Conservation (phyloP, 2,329 filamentous ascomycete genomes). For the Davidsoniella virescens region DNA sequence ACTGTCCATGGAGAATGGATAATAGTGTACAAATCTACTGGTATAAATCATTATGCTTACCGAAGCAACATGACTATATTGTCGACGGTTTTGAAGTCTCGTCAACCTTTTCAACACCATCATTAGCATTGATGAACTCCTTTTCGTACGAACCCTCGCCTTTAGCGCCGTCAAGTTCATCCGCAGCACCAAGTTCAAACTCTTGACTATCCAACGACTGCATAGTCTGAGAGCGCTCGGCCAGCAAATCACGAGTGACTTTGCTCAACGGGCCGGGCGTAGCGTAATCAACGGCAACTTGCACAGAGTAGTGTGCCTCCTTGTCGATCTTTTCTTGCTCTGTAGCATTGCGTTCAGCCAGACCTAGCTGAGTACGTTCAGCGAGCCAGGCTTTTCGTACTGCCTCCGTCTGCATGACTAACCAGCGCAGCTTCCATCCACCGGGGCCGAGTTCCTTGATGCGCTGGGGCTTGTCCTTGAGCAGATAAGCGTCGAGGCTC, state of each 20-base stretch:
- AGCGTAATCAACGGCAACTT: conserved; percentile 26
- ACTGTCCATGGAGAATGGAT: too few relatives aligned
- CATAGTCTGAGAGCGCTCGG: conserved; percentile 25
- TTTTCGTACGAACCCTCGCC: conserved; percentile 20
- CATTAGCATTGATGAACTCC: conserved; percentile 17
- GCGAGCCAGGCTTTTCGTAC: conserved; percentile 50
- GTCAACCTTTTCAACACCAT: neutral
- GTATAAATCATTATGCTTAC: too few relatives aligned
- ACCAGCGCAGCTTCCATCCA: conserved; percentile 82
- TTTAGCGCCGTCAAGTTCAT: conserved; percentile 23
- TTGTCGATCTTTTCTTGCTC: conserved; percentile 18
- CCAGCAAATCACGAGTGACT: conserved; percentile 23
- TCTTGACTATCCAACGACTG: conserved; percentile 23
- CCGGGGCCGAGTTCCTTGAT: conserved; percentile 76
- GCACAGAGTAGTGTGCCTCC: conserved; percentile 24
- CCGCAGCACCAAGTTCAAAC: conserved; percentile 30
- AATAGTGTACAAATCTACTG: too few relatives aligned
- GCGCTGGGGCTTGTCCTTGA: conserved; percentile 61
- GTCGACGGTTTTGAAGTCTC: neutral
- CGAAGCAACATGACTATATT: too few relatives aligned
- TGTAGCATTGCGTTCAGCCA: conserved; percentile 28
- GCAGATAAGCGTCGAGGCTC: conserved; percentile 79
- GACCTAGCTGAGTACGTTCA: conserved; percentile 48
- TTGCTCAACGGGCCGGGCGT: conserved; percentile 25
- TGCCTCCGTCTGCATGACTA: conserved; percentile 60